Evolutionary conservation across 2,329 filamentous ascomycete species (phyloP), one percentile per base, ranked within the genome.

Genomic region (Tolypocladium sp.): DNA sequence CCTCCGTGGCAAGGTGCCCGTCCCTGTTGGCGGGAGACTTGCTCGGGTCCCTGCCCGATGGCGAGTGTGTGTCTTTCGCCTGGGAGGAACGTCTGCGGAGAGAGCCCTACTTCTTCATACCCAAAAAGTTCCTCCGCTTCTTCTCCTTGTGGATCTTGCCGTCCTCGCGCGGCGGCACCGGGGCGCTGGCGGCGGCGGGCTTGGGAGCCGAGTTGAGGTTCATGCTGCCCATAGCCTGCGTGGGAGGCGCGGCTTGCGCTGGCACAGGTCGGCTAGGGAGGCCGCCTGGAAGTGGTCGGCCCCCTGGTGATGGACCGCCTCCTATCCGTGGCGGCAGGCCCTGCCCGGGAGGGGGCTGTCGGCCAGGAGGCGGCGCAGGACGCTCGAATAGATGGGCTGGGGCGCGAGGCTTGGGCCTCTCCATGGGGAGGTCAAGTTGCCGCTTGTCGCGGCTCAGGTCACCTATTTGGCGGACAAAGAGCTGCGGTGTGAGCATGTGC

Each of bases 381-480:
- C 86, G 84, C 72, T 96, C 91, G 65, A 94, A 94, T 12, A 99
- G 76, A 75, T 96, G 91, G 7, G 87, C 87, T 1, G 94, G 94
- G 0, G 92, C 90, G 62, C 88, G 87, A n/a, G 86, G 88, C 67
- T 87, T 86, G 2, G 91, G 91, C 44, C 87, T 81, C 62, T 97
- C 92, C 59, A 87, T 79, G 1, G 93, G 94, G 6, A 99, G 83
- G 66, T 91, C 87, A 20, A 99, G 81, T 53, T 85, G 82, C 57
- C 89, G 83, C 68, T 87, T 88, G 67, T 92, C 88, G 41, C 84
- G 82, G 61, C 87, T 88, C 17, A 97, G 79, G 68, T 96, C 92
- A 22, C 85, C 83, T 2, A 97, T 76, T 71, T 97, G 92, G 44
- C 89, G 86, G 40, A 96, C 75, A 71, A 92, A 99, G 25, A 95